Conservation (phyloP, 2,329 filamentous ascomycete genomes). For the Diplocarpon rosae region DNA sequence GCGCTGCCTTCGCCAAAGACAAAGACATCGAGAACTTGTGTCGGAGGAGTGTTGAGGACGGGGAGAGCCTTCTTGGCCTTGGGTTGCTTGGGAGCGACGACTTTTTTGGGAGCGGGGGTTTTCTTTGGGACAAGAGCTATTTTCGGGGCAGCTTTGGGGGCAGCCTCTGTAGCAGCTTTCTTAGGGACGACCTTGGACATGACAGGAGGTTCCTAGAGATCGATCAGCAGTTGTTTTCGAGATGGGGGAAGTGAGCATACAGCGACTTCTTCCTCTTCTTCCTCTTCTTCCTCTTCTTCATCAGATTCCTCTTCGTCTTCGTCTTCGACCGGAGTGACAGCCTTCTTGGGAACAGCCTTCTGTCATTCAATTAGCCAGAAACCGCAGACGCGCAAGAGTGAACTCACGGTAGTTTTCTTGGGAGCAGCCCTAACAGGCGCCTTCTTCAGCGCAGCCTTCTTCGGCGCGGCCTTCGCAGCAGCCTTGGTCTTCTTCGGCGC, state of each 20-base stretch:
- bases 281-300: background rate
- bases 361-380: background rate
- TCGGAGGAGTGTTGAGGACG: constrained; percentile 53
- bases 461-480: constrained; percentile 1
- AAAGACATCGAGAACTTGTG: constrained; percentile 57
- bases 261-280: background rate
- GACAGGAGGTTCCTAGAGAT: background rate
- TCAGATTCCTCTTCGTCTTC: background rate
- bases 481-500: background rate
- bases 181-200: background rate
- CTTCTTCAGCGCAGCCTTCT: background rate
- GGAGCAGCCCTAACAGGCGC: constrained; percentile 3
- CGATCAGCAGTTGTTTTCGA: background rate
- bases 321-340: background rate
- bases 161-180: background rate
- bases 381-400: background rate
- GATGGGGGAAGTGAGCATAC: background rate
- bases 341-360: background rate
- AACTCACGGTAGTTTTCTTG: background rate
- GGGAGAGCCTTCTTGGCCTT: constrained; percentile 27
- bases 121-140: constrained; percentile 15
- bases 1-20: constrained; percentile 71
- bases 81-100: constrained; percentile 11
- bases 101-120: constrained; percentile 17
- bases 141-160: constrained; percentile 2